Evolutionary conservation across 257 asterid genomes (phyloP), one percentile per base, ranked within the genome.

Genomic region (Solanum corneliomulleri): DNA sequence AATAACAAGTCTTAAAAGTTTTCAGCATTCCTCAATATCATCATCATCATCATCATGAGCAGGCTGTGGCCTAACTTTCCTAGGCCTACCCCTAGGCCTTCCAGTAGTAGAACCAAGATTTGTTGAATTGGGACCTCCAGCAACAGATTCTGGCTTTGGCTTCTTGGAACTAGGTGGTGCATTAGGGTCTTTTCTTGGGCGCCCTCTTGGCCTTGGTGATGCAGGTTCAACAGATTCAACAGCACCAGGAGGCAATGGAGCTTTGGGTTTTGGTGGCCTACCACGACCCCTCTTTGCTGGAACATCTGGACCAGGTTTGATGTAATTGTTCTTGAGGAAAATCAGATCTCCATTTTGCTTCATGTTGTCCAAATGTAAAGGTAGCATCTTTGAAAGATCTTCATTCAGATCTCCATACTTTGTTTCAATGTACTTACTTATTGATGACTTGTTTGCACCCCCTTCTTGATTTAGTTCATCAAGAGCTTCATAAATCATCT

Each of bases 11-110:
- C 84, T 74, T 70, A 69, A 84, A 84, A 69, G 5, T 21, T 21
- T 89, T 78, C 86, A 89, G 86, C 85, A 87, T 47, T 78, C 89
- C 74, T 70, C 58, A 27, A 86, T 37, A 37, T 37, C 85, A 62
- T 33, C 84, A 76, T 82, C 45, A 76, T 82, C 44, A n/a, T 58
- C 56, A 90, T 88, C 92, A 85, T 90, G 93, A 85, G 94, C 89
- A 15, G 93, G 89, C 89, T 94, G 92, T 20, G 94, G 93, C 87
- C 89, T 87, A 85, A 89, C 97, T 92, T 94, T 95, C 92, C 93
- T 93, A 3, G 98, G 98, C 89, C 98, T 90, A 13, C 98, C 98
- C 91, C 98, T 93, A 4, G 98, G 98, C 95, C 93, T 87, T 81
- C 93, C 94, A 2, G 92, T 64, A 5, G 52, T 21, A 10, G 82